Evolutionary conservation across 2,329 filamentous ascomycete species (phyloP).

Genomic region (Paraconiothyrium brasiliense): DNA sequence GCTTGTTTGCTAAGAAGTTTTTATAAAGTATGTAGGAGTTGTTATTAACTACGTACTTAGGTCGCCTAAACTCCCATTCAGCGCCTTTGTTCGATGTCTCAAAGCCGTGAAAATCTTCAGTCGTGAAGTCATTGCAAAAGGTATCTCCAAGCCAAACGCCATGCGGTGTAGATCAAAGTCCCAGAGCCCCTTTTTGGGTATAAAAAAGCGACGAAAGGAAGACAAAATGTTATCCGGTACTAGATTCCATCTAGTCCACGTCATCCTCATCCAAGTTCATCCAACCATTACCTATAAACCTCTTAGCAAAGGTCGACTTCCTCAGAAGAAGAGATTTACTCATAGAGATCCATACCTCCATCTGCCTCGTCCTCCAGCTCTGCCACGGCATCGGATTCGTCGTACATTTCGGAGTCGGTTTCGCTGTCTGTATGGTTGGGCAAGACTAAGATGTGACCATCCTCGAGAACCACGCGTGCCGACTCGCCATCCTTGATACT

Average conservation of each 20-base stretch:
- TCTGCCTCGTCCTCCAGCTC: slow-evolving; percentile 67
- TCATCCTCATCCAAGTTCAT: slow-evolving; percentile 12
- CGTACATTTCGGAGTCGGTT: slow-evolving; percentile 77
- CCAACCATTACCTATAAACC: slow-evolving; percentile 11
- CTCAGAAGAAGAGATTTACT: slow-evolving; percentile 58
- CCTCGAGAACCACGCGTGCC: slow-evolving; percentile 79
- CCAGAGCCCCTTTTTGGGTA: neutral
- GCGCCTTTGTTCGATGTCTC: neutral
- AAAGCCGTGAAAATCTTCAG: neutral
- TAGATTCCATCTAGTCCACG: neutral
- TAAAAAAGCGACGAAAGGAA: neutral
- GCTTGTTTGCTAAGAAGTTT: neutral
- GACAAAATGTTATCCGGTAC: neutral
- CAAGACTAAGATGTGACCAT: slow-evolving; percentile 81
- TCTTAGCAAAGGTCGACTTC: slow-evolving; percentile 10
- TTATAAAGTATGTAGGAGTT: neutral
- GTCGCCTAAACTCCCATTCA: neutral
- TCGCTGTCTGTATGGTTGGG: slow-evolving; percentile 80
- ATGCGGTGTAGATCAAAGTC: neutral
- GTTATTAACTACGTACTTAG: slow-evolving; percentile 1
- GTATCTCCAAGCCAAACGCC: slow-evolving; percentile 8
- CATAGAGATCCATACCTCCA: slow-evolving; percentile 71
- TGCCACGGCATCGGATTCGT: slow-evolving; percentile 77
- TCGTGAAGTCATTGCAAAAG: slow-evolving; percentile 6
- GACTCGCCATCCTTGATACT: slow-evolving; percentile 85